Percentiles rank a stretch among this genome's conserved stretches.
These are phyloP conservation scores for Xylaria sp. DNA, from an alignment of 2,329 filamentous ascomycete genomes.

Conservation along the genomic window DNA sequence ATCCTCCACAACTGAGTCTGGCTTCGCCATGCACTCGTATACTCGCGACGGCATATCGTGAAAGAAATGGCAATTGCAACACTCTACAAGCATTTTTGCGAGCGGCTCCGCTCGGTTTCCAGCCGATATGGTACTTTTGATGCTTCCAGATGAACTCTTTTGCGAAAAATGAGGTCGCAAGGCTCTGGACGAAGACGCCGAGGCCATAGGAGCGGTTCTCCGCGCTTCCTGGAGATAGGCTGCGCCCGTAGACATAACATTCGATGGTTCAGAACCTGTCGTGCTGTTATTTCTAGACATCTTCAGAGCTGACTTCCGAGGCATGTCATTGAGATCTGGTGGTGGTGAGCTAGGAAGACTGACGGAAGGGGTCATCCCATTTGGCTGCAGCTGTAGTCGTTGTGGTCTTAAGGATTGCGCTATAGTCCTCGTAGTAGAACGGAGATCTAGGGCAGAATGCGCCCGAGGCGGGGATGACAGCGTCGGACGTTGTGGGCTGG, in stretches of 20 bases:
- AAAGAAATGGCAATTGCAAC: slow-evolving; percentile 72
- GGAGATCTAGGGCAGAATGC: slow-evolving; percentile 48
- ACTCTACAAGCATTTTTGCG: slow-evolving; percentile 73
- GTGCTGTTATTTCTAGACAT: slow-evolving; percentile 43
- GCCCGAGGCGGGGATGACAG: slow-evolving; percentile 41
- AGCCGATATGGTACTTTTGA: slow-evolving; percentile 37
- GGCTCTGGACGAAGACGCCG: slow-evolving; percentile 41
- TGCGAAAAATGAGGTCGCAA: slow-evolving; percentile 46
- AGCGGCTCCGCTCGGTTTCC: slow-evolving; percentile 54
- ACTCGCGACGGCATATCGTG: slow-evolving; percentile 73
- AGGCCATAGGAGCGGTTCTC: slow-evolving; percentile 47
- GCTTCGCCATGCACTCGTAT: slow-evolving; percentile 72
- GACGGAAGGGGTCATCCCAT: slow-evolving; percentile 39
- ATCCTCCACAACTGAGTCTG: slow-evolving; percentile 65
- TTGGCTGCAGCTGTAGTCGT: slow-evolving; percentile 49
- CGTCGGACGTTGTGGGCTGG: slow-evolving; percentile 22
- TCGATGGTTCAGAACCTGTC: slow-evolving; percentile 42
- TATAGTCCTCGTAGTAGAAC: slow-evolving; percentile 48
- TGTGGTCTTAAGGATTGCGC: slow-evolving; percentile 55
- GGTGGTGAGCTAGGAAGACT: slow-evolving; percentile 47
- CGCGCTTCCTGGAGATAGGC: slow-evolving; percentile 54
- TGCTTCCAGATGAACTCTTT: slow-evolving; percentile 43
- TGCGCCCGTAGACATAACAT: slow-evolving; percentile 44
- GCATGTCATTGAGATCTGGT: slow-evolving; percentile 42
- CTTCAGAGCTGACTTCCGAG: slow-evolving; percentile 47